Evolutionary conservation across 768 basidiomycete genomes (phyloP).

Genomic region (Hygrophorus pudorinus): DNA sequence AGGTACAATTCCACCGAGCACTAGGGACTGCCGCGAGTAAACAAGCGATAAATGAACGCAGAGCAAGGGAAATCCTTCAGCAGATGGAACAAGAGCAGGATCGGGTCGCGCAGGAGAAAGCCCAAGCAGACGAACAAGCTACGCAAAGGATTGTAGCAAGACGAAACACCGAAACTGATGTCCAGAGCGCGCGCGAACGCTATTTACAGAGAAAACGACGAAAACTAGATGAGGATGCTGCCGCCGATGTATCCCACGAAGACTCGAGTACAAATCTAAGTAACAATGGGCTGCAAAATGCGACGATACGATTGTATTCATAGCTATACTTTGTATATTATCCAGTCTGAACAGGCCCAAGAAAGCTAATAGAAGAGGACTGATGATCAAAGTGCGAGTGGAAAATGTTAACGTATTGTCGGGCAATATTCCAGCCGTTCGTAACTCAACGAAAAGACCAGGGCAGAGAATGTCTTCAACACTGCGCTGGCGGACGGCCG

Average conservation of each 20-base stretch:
- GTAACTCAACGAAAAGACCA: constrained; percentile 23
- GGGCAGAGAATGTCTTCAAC: constrained; percentile 40
- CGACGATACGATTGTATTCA: too few species aligned
- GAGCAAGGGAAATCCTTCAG: constrained; percentile 62
- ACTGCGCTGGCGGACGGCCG: constrained; percentile 43
- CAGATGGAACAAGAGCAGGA: constrained; percentile 73
- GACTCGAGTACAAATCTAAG: background rate
- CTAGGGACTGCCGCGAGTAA: constrained; percentile 76
- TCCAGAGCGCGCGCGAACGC: constrained; percentile 64
- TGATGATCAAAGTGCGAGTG: background rate
- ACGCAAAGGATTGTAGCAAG: constrained; percentile 56
- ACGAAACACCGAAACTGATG: constrained; percentile 66
- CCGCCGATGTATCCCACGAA: constrained; percentile 4
- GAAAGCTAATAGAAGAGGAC: too few species aligned
- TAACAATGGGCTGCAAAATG: too few species aligned
- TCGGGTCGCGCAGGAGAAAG: constrained; percentile 45
- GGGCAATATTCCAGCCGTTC: background rate
- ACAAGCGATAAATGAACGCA: constrained; percentile 76
- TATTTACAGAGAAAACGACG: constrained; percentile 75
- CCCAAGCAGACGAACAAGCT: constrained; percentile 53
- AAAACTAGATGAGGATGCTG: constrained; percentile 42
- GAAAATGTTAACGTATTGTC: background rate
- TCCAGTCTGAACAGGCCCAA: too few species aligned
- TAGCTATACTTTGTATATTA: too few species aligned
- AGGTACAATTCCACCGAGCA: constrained; percentile 53